Base-by-base conservation (phyloP, 208 protist genomes). In the Crithidia fasciculata region DNA sequence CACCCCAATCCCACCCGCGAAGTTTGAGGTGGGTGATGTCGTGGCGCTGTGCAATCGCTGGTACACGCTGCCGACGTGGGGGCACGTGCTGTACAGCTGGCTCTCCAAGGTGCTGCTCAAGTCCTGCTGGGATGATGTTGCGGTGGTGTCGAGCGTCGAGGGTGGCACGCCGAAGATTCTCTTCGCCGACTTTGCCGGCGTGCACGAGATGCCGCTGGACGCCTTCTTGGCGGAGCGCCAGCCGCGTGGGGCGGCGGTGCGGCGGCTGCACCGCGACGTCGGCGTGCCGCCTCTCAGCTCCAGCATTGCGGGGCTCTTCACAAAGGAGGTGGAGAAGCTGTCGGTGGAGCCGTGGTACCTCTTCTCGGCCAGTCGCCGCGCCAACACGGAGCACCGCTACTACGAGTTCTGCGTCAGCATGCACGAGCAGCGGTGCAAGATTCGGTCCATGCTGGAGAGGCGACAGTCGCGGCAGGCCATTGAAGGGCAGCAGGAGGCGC, bases 41-140 rank as follows among this genome's bases (percentile, higher is more conserved):
- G 58, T 97, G 45, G 75, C 83, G 39, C 77, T 97, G 54, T 91
- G 88, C 79, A 97, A 97, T 61, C 88, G 92, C 6, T 97, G 92
- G 90, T 95, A 95, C 84, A 91, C 86, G 39, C 81, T 97, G 52
- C 90, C 92, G 10, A 85, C 88, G 28, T 94, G 83, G 84, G 52
- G 73, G 47, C 92, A 97, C 50, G 67, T 83, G 41, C 15, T 88
- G 44, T 95, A 95, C 80, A 94, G 87, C 69, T 72, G 91, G 50
- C 37, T 92, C 18, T 92, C 84, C 43, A 97, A 97, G 78, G 84
- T 88, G 40, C 77, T 95, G 16, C 68, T 95, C n/a, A 97, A 95
- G 80, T 91, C 87, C 1, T 78, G 77, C 47, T 97, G 90, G 89
- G 92, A 97, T 72, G 92, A 97, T 68, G 87, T 95, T 13, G 90